phyloP scores from a whole-genome alignment of 306 rosid species.

The Cicer chorassanicum region DNA sequence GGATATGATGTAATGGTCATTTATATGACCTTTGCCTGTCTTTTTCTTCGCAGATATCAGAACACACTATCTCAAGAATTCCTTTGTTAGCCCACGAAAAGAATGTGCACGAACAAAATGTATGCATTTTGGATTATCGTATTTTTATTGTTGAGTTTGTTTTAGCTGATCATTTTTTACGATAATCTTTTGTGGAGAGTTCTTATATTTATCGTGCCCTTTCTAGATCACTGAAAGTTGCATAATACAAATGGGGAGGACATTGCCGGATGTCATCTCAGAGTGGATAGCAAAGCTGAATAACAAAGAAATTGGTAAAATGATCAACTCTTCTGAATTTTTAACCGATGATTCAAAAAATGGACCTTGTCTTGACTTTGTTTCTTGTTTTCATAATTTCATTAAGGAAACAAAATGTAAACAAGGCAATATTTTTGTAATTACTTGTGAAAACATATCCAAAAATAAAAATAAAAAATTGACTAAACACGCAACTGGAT shows the following conservation, averaged over 20 bases:
- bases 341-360: slow-evolving; percentile 7
- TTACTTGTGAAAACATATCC: not conserved
- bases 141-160: slow-evolving; percentile 1
- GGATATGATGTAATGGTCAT: slow-evolving; percentile 25
- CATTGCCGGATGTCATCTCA: slow-evolving; percentile 76
- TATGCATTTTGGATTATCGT: slow-evolving; percentile 38
- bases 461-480: not conserved
- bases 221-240: slow-evolving; percentile 78
- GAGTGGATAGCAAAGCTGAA: slow-evolving; percentile 73
- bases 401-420: slow-evolving; percentile 19
- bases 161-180: slow-evolving; percentile 32
- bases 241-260: slow-evolving; percentile 79
- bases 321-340: slow-evolving; percentile 17
- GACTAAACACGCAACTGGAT: not conserved
- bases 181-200: slow-evolving; percentile 16
- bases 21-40: not conserved
- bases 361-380: not conserved
- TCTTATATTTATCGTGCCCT: too few species aligned
- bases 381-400: not conserved
- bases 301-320: slow-evolving; percentile 72
- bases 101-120: slow-evolving; percentile 79
- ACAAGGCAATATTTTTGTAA: not conserved
- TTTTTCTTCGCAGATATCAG: slow-evolving; percentile 65
- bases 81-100: slow-evolving; percentile 74
- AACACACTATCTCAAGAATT: slow-evolving; percentile 61